A percentile compares a stretch with the other conserved stretches of the same genome.
These are phyloP conservation scores for Cladophialophora bantiana DNA, from an alignment of 2,329 filamentous ascomycete genomes.

Conservation along the genomic window DNA sequence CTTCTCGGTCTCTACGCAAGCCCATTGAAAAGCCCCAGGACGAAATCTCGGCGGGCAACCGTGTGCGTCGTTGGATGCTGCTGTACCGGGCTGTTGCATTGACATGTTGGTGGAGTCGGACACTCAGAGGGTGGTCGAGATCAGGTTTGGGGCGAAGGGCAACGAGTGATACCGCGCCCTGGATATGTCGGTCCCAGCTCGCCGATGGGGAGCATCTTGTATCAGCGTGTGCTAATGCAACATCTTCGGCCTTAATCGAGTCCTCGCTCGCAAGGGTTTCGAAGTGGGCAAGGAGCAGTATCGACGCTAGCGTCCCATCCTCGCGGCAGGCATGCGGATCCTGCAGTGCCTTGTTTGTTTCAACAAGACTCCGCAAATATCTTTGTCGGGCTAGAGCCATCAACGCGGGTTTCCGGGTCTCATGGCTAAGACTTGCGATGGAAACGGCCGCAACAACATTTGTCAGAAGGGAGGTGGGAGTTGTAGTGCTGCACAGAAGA, in stretches of 20 bases:
- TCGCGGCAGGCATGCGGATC: constrained; percentile 5
- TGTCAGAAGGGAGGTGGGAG: constrained; percentile 3
- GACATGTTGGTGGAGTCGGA: constrained; percentile 19
- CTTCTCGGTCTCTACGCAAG: not conserved
- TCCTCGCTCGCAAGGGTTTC: constrained; percentile 22
- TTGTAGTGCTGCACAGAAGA: constrained; percentile 8
- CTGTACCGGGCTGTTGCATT: constrained; percentile 6
- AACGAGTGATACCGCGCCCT: constrained; percentile 23
- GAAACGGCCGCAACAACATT: constrained; percentile 17
- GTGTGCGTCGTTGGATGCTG: constrained; percentile 16
- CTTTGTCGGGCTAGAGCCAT: constrained; percentile 19
- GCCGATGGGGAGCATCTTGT: constrained; percentile 9
- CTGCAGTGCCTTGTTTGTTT: constrained; percentile 23
- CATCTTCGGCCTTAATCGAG: not conserved
- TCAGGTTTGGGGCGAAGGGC: constrained; percentile 8
- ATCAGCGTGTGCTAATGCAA: not conserved
- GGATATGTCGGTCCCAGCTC: constrained; percentile 20
- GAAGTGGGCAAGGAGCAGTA: constrained; percentile 28
- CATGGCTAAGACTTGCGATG: constrained; percentile 24
- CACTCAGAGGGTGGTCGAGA: constrained; percentile 1
- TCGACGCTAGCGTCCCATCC: constrained; percentile 19
- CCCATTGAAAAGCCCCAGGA: not conserved
- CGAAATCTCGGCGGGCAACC: constrained; percentile 7
- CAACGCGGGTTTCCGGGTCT: constrained; percentile 13
- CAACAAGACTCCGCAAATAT: constrained; percentile 17